A percentile compares a stretch with the other conserved stretches of the same genome.
phyloP scores from a whole-genome alignment of 163 green algal species.

The Trebouxiophyceae sp. region DNA sequence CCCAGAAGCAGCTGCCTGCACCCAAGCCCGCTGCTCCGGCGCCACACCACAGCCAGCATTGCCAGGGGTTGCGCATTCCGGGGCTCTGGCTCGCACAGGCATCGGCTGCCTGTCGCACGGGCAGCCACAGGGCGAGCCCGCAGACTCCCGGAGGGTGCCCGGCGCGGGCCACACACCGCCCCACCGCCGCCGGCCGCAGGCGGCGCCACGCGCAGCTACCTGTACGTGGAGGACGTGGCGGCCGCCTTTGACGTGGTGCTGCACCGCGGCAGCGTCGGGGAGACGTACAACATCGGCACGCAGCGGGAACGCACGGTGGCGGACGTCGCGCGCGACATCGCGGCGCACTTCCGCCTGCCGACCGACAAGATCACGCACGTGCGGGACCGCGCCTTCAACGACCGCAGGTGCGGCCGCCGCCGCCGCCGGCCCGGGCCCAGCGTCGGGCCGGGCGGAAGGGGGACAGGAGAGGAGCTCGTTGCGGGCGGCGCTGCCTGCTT shows the following conservation, averaged over 20 bases:
- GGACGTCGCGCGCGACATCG: conserved; percentile 78
- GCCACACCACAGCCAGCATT: too few relatives aligned
- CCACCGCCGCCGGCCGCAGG: conserved; percentile 14
- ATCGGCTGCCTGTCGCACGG: too few relatives aligned
- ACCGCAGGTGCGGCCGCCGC: conserved; percentile 53
- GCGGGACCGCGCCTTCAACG: conserved; percentile 89
- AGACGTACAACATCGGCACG: conserved; percentile 96
- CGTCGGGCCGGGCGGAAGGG: too few relatives aligned
- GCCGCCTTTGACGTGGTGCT: conserved; percentile 83
- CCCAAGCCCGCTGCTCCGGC: too few relatives aligned
- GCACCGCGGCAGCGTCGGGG: conserved; percentile 38
- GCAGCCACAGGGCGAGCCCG: too few relatives aligned
- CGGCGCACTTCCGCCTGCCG: conserved; percentile 20
- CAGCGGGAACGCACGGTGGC: conserved; percentile 83
- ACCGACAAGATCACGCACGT: conserved; percentile 62
- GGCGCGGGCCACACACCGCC: too few relatives aligned
- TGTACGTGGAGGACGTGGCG: conserved; percentile 93
- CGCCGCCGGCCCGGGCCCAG: too few relatives aligned
- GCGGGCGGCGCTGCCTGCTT: too few relatives aligned
- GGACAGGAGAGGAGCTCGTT: too few relatives aligned
- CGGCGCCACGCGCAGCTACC: conserved; percentile 52
- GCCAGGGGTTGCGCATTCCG: too few relatives aligned
- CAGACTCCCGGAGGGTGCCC: too few relatives aligned
- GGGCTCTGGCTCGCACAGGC: too few relatives aligned
- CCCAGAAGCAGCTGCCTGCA: background rate